These are phyloP conservation scores for sweet orange (Citrus sinensis) DNA, from an alignment of 345 rosid genomes.

Conservation along the genomic window DVS_A1.0 CM039163.1:8105001-8105500, in stretches of 20 bases:
- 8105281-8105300: not conserved
- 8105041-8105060: conserved; percentile 50
- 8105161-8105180: conserved; percentile 72
- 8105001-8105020: conserved; percentile 47
- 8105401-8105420: conserved; percentile 55
- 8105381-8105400: conserved; percentile 43
- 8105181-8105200: conserved; percentile 75
- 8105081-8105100: not conserved
- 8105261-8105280: not conserved
- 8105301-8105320: not conserved
- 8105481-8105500: conserved; percentile 58
- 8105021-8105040: conserved; percentile 37
- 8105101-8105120: not conserved
- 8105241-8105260: not conserved
- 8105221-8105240: conserved; percentile 63
- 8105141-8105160: conserved; percentile 21
- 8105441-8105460: conserved; percentile 72
- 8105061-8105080: conserved; percentile 21
- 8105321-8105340: not conserved
- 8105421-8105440: conserved; percentile 48
- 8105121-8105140: not conserved
- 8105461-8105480: conserved; percentile 55
- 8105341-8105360: conserved; percentile 53
- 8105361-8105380: conserved; percentile 37
- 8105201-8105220: conserved; percentile 52